Percentiles rank a stretch among this genome's conserved stretches.
Evolutionary conservation across 192 early-diverging fungal species (phyloP).

Genomic region (Rhizophagus sp.): DNA sequence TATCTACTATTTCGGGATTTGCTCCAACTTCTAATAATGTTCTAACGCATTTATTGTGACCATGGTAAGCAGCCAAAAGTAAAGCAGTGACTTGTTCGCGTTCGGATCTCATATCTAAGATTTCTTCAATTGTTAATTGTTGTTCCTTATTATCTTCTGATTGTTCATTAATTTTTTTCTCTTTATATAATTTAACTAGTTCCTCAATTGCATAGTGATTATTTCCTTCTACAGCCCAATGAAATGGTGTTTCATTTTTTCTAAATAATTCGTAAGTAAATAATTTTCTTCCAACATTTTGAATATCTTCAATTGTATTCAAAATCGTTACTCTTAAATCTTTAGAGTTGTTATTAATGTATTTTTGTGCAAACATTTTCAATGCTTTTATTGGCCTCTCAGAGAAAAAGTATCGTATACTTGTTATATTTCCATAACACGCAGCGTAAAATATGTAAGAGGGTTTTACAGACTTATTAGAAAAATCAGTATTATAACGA

Average conservation of each 20-base stretch:
- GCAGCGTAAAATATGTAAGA: constrained; percentile 6
- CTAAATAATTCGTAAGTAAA: background rate
- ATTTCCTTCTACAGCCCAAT: background rate
- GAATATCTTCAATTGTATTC: constrained; percentile 2
- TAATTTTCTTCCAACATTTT: constrained; percentile 1
- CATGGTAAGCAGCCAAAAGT: background rate
- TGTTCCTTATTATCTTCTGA: too few species aligned
- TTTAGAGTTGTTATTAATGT: background rate
- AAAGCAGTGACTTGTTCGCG: background rate
- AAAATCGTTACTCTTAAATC: background rate
- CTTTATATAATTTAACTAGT: constrained; percentile 2
- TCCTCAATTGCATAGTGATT: background rate
- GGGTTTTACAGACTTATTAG: background rate
- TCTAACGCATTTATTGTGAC: background rate
- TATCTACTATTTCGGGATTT: background rate
- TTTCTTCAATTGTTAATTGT: background rate
- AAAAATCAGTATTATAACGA: background rate
- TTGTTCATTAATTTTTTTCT: background rate
- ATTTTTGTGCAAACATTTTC: background rate
- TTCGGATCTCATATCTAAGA: background rate
- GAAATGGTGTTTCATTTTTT: background rate
- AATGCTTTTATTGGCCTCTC: background rate
- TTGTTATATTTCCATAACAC: background rate
- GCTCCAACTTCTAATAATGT: constrained; percentile 14
- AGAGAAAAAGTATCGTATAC: constrained; percentile 11